phyloP scores from a whole-genome alignment of 2,329 filamentous ascomycete genomes.

The Xylaria hypoxylon region DNA sequence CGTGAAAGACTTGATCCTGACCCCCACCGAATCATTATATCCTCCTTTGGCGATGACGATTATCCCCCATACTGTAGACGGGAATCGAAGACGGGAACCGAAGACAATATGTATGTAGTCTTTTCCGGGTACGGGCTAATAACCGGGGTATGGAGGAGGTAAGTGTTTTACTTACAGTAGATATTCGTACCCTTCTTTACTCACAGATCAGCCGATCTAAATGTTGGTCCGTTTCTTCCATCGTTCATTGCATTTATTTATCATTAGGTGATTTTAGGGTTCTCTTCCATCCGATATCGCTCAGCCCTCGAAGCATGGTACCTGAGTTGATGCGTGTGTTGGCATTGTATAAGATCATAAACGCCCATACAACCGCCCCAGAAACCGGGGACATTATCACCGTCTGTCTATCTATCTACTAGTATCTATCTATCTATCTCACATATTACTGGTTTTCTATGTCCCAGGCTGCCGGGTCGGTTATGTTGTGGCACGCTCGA shows the following conservation, averaged over 20 bases:
- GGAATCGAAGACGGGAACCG: not conserved
- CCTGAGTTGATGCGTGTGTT: not conserved
- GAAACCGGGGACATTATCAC: not conserved
- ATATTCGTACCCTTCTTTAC: too few species aligned
- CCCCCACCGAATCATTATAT: conserved; percentile 20
- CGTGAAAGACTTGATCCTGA: conserved; percentile 11
- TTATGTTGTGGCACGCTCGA: conserved; percentile 13
- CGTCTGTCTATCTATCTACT: too few species aligned
- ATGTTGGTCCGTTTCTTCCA: not conserved
- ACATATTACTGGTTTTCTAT: not conserved
- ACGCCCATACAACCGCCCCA: not conserved
- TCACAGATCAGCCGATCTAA: conserved; percentile 4
- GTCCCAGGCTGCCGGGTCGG: conserved; percentile 9
- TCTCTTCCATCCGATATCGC: conserved; percentile 15
- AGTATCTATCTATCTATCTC: too few species aligned
- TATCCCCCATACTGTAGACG: not conserved
- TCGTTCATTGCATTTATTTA: not conserved
- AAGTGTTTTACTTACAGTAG: too few species aligned
- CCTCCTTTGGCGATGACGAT: not conserved
- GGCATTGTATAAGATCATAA: not conserved
- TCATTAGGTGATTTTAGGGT: conserved; percentile 9
- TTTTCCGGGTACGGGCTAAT: too few species aligned
- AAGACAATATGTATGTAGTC: too few species aligned
- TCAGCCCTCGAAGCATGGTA: not conserved
- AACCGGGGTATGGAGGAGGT: too few species aligned